Evolutionary conservation across 139 green algal species (phyloP), one percentile per base, ranked within the genome.

Genomic region (Trebouxia sp.): DNA sequence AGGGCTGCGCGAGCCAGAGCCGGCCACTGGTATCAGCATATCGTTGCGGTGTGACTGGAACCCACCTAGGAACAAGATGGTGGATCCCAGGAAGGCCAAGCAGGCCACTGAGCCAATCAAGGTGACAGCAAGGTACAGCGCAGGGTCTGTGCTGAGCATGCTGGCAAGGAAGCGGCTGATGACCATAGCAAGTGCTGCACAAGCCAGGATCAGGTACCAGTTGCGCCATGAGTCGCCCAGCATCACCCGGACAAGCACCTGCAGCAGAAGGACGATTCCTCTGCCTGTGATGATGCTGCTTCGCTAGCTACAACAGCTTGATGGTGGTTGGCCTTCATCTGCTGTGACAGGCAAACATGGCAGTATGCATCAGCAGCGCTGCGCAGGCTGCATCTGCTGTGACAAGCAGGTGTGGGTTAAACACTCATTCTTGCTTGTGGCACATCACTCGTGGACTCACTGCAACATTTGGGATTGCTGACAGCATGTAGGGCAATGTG

Each of bases 211-310:
- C 30, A 79, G 32, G 42, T 55, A 79, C 74, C 74, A 66, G 0
- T 42, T 55, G 30, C 50, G 42, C 47, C 43, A 65, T 41, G 74
- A 53, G 47, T 79, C 74, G 7, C 74, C 74, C 74, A 79, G 74
- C 74, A 79, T 79, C 0, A 65, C 74, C 28, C 32, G 42, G 12
- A 79, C 47, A 28, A 79, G 10, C 17, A 26, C 47, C 56, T 82
- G 50, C 69, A 82, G 41, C 69, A 75, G 65, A 38, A 53, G 20
- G 20, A 14, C 15, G 47, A 14, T 17, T 53, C 47, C n/a, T n/a
- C n/a, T n/a, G n/a, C n/a, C n/a, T n/a, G n/a, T n/a, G n/a, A n/a
- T n/a, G n/a, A n/a, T n/a, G n/a, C n/a, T n/a, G n/a, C 2, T 53
- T 53, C 14, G 47, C 47, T 53, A 53, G 50, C 22, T 45, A 20